Percentiles rank a stretch among this genome's conserved stretches.
Evolutionary conservation across 805 yeast genomes (phyloP).

Genomic region (Metschnikowia lachancei): DNA sequence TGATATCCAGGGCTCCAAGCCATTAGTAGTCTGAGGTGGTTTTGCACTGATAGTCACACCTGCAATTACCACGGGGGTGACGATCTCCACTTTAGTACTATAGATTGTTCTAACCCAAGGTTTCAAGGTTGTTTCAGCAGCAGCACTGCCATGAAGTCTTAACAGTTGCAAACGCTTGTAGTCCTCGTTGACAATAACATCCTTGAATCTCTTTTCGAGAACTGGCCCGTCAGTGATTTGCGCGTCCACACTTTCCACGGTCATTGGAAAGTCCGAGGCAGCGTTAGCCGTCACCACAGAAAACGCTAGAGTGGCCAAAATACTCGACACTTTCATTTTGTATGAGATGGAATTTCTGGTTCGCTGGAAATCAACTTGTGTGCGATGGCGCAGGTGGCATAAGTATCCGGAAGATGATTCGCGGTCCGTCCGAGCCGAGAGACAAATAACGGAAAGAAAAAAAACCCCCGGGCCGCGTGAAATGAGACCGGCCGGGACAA

Average conservation of each 20-base stretch:
- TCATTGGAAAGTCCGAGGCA: not conserved
- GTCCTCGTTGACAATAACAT: slow-evolving; percentile 30
- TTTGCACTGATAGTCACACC: slow-evolving; percentile 64
- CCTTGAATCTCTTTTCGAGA: slow-evolving; percentile 30
- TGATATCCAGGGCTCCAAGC: slow-evolving; percentile 78
- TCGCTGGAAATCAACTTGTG: not conserved
- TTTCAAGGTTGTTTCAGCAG: slow-evolving; percentile 34
- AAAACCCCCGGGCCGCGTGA: not conserved
- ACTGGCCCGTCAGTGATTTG: slow-evolving; percentile 13
- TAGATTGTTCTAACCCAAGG: slow-evolving; percentile 78
- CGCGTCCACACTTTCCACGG: slow-evolving; percentile 16
- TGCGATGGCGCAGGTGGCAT: not conserved
- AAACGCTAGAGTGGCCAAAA: slow-evolving; percentile 5
- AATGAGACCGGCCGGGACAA: too few species aligned
- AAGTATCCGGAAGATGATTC: not conserved
- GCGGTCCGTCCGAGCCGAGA: slow-evolving; percentile 4
- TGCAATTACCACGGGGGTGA: slow-evolving; percentile 60
- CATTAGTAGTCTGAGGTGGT: slow-evolving; percentile 68
- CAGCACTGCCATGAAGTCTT: slow-evolving; percentile 16
- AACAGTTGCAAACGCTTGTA: slow-evolving; percentile 27
- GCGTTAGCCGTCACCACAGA: not conserved
- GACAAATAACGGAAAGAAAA: not conserved
- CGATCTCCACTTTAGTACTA: slow-evolving; percentile 52
- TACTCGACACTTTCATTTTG: slow-evolving; percentile 1
- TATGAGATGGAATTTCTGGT: not conserved